These are phyloP conservation scores for Neophaeococcomyces aloes DNA, from an alignment of 2,329 filamentous ascomycete species.

Conservation along the genomic window DNA sequence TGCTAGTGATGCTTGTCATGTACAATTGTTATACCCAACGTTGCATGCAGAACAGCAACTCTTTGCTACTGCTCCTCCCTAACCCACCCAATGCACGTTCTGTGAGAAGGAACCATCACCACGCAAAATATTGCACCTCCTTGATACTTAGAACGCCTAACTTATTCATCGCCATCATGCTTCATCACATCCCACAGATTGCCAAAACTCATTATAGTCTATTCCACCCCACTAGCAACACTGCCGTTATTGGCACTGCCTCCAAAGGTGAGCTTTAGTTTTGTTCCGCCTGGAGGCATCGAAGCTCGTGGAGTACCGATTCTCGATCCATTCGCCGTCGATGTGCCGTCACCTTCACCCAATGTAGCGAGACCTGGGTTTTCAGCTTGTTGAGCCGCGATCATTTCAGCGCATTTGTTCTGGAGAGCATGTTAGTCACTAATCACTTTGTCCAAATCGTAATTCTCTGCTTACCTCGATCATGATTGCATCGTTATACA, in stretches of 20 bases:
- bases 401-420: slow-evolving; percentile 22
- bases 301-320: slow-evolving; percentile 52
- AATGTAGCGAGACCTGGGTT: slow-evolving; percentile 45
- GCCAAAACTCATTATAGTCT: slow-evolving; percentile 11
- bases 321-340: slow-evolving; percentile 39
- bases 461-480: slow-evolving; percentile 60
- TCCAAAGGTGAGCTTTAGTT: slow-evolving; percentile 57
- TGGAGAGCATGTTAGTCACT: slow-evolving; percentile 12
- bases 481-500: slow-evolving; percentile 83
- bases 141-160: no score
- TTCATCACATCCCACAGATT: slow-evolving; percentile 1
- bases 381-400: slow-evolving; percentile 19
- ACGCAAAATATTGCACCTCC: no score
- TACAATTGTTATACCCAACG: no score
- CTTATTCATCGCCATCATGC: not conserved
- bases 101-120: no score
- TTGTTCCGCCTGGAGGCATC: slow-evolving; percentile 45
- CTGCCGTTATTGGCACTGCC: slow-evolving; percentile 29
- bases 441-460: no score
- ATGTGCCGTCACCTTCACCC: slow-evolving; percentile 40
- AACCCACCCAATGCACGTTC: no score
- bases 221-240: slow-evolving; percentile 26
- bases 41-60: no score
- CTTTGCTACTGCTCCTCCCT: no score
- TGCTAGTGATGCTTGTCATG: no score